Percentiles rank a stretch among this genome's conserved stretches.
phyloP scores from a whole-genome alignment of 495 filamentous ascomycete genomes.

The Thermothielavioides terrestris region DNA sequence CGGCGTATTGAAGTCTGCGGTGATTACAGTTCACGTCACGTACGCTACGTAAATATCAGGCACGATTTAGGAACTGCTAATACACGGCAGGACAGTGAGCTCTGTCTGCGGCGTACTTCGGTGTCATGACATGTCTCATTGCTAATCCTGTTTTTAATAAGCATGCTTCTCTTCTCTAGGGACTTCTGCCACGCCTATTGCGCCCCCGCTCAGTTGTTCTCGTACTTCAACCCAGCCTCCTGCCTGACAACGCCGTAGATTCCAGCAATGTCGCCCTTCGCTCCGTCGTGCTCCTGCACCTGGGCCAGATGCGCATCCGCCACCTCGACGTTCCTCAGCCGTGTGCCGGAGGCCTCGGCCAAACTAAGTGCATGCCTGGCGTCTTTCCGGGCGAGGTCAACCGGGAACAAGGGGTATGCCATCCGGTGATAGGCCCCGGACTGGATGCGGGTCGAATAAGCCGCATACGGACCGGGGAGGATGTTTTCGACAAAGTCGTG shows the following conservation, averaged over 20 bases:
- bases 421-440: conserved; percentile 60
- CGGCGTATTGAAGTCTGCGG: neutral
- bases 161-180: too few species aligned
- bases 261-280: conserved; percentile 71
- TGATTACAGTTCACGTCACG: too few species aligned
- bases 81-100: too few species aligned
- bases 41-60: too few species aligned
- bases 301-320: conserved; percentile 54
- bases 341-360: conserved; percentile 52
- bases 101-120: too few species aligned
- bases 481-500: conserved; percentile 59
- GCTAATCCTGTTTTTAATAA: too few species aligned
- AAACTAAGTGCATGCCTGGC: conserved; percentile 62
- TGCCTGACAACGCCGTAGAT: conserved; percentile 72
- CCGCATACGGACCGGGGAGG: conserved; percentile 55
- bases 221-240: conserved; percentile 63
- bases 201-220: conserved; percentile 35
- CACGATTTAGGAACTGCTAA: neutral
- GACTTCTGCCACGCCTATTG: too few species aligned
- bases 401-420: conserved; percentile 69
- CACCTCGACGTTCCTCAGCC: conserved; percentile 56
- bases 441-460: conserved; percentile 67
- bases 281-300: conserved; percentile 65
- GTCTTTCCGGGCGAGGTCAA: conserved; percentile 82
- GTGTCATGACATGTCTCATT: too few species aligned